Evolutionary conservation across 1,284 basidiomycete genomes (phyloP).

Genomic region (Cutaneotrichosporon cutaneum): DNA sequence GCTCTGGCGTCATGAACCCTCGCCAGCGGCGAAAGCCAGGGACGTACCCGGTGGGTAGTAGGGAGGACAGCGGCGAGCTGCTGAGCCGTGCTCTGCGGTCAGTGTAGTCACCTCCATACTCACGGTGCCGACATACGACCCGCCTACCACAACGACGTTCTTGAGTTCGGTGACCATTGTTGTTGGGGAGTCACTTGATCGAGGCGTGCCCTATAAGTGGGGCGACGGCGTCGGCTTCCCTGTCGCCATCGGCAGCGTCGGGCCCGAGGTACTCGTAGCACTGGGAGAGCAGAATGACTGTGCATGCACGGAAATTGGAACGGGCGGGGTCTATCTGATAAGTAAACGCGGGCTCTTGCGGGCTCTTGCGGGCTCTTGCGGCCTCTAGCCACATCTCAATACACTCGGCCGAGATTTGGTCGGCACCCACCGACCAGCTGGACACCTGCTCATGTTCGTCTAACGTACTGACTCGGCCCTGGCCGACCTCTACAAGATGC

Average conservation of each 20-base stretch:
- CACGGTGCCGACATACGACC: conserved; percentile 30
- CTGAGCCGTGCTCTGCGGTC: conserved; percentile 22
- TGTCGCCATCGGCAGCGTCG: not conserved
- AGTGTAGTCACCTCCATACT: not conserved
- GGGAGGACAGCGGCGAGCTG: conserved; percentile 26
- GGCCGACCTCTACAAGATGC: not conserved
- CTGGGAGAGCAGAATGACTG: not conserved
- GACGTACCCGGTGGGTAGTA: conserved; percentile 8
- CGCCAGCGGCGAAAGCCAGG: no score
- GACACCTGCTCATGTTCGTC: not conserved
- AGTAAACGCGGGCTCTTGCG: not conserved
- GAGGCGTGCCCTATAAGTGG: not conserved
- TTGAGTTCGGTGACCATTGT: not conserved
- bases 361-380: not conserved
- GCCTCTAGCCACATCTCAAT: no score
- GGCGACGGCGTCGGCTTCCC: not conserved
- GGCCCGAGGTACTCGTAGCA: not conserved
- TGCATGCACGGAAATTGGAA: not conserved
- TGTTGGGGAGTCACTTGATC: not conserved
- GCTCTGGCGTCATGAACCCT: not conserved
- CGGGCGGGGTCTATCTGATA: conserved; percentile 1
- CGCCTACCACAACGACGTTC: conserved; percentile 32
- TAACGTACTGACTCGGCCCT: no score
- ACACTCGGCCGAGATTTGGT: not conserved
- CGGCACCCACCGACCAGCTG: no score